A percentile compares a stretch with the other conserved stretches of the same genome.
Conservation (phyloP, 768 basidiomycete species). For the Kwoniella heveanensis region DNA sequence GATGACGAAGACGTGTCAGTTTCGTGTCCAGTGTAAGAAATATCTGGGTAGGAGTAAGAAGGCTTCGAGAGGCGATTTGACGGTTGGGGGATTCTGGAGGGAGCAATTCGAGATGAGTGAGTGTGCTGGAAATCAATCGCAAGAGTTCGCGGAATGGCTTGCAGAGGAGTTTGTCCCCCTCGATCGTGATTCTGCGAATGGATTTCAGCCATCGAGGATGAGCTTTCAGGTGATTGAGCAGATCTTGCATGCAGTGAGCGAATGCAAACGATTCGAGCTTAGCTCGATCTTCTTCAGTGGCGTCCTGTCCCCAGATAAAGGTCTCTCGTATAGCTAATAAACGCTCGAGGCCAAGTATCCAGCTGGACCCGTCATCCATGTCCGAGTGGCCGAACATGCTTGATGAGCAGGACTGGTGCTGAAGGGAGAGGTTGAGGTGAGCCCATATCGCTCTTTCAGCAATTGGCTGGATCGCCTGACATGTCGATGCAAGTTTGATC, state of each 20-base stretch:
- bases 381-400: background rate
- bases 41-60: background rate
- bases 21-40: background rate
- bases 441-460: slow-evolving; percentile 8
- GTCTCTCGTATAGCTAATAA: background rate
- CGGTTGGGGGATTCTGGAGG: slow-evolving; percentile 10
- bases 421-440: slow-evolving; percentile 5
- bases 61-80: background rate
- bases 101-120: slow-evolving; percentile 11
- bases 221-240: background rate
- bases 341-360: background rate
- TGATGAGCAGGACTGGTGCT: too few relatives aligned
- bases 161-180: slow-evolving; percentile 16
- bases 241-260: slow-evolving; percentile 3
- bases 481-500: background rate
- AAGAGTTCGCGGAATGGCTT: slow-evolving; percentile 12
- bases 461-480: background rate
- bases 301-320: background rate
- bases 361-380: background rate
- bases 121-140: background rate
- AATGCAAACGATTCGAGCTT: background rate
- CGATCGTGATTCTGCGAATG: slow-evolving; percentile 16
- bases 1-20: slow-evolving; percentile 15
- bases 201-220: slow-evolving; percentile 4
- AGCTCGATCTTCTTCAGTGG: background rate